phyloP scores from a whole-genome alignment of 164 flowering plant species.

The Malania oleifera region DNA sequence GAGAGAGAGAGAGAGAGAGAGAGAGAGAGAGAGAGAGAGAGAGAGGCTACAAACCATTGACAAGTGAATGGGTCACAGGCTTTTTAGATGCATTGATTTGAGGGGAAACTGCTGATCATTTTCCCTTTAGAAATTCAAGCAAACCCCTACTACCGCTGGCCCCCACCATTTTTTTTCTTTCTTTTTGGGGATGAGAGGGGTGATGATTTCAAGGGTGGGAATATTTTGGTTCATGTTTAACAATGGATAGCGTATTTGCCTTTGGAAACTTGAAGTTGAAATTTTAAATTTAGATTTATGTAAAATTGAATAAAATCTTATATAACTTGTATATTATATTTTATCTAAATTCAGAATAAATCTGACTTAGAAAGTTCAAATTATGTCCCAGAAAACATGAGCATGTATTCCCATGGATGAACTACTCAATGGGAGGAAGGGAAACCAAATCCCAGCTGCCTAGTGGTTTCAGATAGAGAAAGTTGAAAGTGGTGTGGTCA shows the following conservation, averaged over 20 bases:
- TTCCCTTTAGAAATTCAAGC: conserved; percentile 10
- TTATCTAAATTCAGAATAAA: too few species aligned
- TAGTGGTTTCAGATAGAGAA: too few species aligned
- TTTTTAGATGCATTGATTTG: conserved; percentile 13
- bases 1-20: too few species aligned
- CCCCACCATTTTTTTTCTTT: conserved; percentile 8
- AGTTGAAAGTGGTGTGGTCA: conserved; percentile 22
- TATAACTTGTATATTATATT: too few species aligned
- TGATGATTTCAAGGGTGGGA: not conserved
- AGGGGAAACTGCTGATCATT: conserved; percentile 27
- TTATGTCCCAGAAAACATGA: too few species aligned
- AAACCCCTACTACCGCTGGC: not conserved
- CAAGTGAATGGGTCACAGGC: conserved; percentile 13
- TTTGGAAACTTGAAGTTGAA: too few species aligned
- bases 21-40: too few species aligned
- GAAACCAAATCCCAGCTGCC: conserved; percentile 1
- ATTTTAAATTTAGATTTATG: too few species aligned
- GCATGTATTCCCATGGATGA: not conserved
- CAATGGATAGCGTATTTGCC: too few species aligned
- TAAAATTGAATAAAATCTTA: too few species aligned
- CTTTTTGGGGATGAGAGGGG: conserved; percentile 6
- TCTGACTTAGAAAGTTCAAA: too few species aligned
- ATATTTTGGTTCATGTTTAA: too few species aligned
- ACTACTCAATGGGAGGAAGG: conserved; percentile 12
- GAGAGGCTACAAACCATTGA: not conserved